phyloP scores from a whole-genome alignment of 495 filamentous ascomycete species.

The Lasiosphaeris hirsuta region DNA sequence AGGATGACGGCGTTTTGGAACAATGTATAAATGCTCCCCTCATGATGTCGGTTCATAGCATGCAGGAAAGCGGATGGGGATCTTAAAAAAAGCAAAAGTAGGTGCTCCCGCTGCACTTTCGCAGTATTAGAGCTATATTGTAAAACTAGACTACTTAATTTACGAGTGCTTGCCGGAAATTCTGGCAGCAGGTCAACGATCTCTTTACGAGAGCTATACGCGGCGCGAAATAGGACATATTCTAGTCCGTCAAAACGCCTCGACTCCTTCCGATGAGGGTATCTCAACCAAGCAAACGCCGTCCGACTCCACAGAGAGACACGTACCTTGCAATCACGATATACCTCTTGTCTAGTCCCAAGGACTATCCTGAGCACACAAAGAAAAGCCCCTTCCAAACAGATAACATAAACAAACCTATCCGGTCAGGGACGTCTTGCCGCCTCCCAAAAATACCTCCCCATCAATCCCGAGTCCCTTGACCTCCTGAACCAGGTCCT shows the following conservation, averaged over 20 bases:
- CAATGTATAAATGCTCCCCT: slow-evolving; percentile 52
- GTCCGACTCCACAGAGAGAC: too few species aligned
- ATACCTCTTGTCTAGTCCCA: too few species aligned
- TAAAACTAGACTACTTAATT: slow-evolving; percentile 7
- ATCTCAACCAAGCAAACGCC: too few species aligned
- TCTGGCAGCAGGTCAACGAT: not conserved
- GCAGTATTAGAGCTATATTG: slow-evolving; percentile 7
- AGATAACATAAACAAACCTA: not conserved
- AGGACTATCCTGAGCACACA: too few species aligned
- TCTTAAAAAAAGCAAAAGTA: slow-evolving; percentile 3
- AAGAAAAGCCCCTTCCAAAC: too few species aligned
- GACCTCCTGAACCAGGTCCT: not conserved
- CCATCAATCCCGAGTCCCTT: not conserved
- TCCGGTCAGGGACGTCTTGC: not conserved
- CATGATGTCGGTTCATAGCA: slow-evolving; percentile 36
- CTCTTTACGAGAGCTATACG: not conserved
- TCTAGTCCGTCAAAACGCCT: too few species aligned
- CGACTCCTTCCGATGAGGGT: too few species aligned
- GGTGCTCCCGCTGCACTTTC: not conserved
- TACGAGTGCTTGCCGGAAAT: not conserved
- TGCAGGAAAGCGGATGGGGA: slow-evolving; percentile 6
- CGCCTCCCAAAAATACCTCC: not conserved
- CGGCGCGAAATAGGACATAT: too few species aligned
- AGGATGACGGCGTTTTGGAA: slow-evolving; percentile 11
- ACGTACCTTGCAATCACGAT: too few species aligned